Evolutionary conservation across 2,329 filamentous ascomycete genomes (phyloP).

Genomic region (Sclerotinia spermophila): DNA sequence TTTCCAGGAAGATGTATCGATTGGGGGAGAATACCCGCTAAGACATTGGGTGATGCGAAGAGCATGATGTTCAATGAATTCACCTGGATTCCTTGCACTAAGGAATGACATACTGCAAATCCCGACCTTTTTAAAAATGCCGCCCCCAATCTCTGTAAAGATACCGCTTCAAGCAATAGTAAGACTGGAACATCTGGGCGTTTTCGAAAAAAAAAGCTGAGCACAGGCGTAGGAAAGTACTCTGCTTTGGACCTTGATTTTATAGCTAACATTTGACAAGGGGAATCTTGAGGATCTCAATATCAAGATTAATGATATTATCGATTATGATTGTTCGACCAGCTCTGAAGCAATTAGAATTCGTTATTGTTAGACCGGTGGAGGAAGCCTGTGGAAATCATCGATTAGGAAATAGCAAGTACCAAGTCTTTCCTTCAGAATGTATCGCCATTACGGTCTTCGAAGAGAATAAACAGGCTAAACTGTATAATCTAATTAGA

Average conservation of each 20-base stretch:
- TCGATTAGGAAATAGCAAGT: not conserved
- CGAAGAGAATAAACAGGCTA: not conserved
- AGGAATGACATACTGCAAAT: not conserved
- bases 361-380: not conserved
- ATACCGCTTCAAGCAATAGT: not conserved
- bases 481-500: not conserved
- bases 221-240: not conserved
- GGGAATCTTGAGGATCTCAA: not conserved
- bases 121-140: not conserved
- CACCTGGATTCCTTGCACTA: not conserved
- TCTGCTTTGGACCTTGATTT: not conserved
- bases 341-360: not conserved
- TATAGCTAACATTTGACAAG: not conserved
- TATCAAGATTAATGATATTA: not conserved
- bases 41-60: fast-evolving
- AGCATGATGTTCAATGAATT: not conserved
- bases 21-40: not conserved
- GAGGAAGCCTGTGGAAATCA: not conserved
- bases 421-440: not conserved
- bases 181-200: not conserved
- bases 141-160: not conserved
- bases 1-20: slow-evolving; percentile 2
- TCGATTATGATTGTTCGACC: not conserved
- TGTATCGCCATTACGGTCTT: not conserved
- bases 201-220: not conserved